phyloP scores from a whole-genome alignment of 257 asterid genomes.

The Buddleja alternifolia region DNA sequence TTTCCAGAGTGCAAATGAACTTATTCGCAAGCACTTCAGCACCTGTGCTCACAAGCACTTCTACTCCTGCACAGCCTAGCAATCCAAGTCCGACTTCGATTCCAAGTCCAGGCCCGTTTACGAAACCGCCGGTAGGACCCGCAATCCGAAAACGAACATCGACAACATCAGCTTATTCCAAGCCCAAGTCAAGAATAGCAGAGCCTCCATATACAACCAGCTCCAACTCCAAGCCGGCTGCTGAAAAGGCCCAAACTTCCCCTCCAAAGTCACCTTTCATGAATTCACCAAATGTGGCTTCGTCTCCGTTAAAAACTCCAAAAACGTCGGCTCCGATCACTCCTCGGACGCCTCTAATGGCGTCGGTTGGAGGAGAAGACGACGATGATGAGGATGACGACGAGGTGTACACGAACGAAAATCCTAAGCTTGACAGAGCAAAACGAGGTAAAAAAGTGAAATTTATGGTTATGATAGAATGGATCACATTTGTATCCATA shows the following conservation, averaged over 20 bases:
- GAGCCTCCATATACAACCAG: constrained; percentile 55
- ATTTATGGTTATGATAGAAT: constrained; percentile 42
- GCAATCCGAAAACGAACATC: constrained; percentile 33
- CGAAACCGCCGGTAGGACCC: constrained; percentile 42
- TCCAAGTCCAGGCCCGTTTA: constrained; percentile 23
- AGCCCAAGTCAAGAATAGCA: constrained; percentile 64
- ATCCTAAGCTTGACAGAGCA: constrained; percentile 18
- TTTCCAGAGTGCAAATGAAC: constrained; percentile 38
- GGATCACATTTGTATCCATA: constrained; percentile 47
- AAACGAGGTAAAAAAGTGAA: constrained; percentile 51
- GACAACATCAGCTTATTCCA: constrained; percentile 39
- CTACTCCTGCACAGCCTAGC: constrained; percentile 37
- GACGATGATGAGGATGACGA: constrained; percentile 48
- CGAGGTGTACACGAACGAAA: constrained; percentile 48
- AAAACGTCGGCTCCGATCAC: constrained; percentile 55
- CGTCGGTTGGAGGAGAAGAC: constrained; percentile 36
- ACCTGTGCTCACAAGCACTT: too few species aligned
- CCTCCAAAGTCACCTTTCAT: constrained; percentile 35
- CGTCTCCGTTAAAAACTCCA: constrained; percentile 35
- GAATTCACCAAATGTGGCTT: constrained; percentile 34
- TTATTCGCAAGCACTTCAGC: constrained; percentile 27
- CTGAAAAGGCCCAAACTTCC: constrained; percentile 29
- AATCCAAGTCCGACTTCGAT: constrained; percentile 15
- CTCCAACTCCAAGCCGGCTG: constrained; percentile 25
- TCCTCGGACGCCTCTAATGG: constrained; percentile 65